These are phyloP conservation scores for Cylindrodendrum hubeiense DNA, from an alignment of 2,329 filamentous ascomycete species.

Conservation along the genomic window DNA sequence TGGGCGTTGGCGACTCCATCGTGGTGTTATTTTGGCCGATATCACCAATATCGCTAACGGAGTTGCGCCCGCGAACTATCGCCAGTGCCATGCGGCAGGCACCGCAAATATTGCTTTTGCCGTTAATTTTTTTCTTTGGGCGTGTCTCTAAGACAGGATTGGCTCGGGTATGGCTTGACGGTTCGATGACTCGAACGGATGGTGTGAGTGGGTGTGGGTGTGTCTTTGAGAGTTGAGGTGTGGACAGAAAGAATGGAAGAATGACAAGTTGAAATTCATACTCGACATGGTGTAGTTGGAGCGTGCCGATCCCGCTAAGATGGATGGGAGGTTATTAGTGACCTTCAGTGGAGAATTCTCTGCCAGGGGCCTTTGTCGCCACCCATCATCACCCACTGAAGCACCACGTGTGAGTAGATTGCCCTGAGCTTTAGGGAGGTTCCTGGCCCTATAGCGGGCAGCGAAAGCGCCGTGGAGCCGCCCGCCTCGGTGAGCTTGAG, in stretches of 20 bases:
- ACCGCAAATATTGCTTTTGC: conserved; percentile 9
- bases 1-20: conserved; percentile 1
- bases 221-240: conserved; percentile 14
- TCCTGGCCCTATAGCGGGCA: conserved; percentile 20
- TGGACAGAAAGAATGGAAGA: conserved; percentile 9
- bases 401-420: conserved; percentile 36
- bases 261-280: conserved; percentile 1
- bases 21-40: conserved; percentile 14
- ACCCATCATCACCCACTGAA: conserved; percentile 21
- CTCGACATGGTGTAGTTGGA: not conserved
- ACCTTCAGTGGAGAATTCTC: conserved; percentile 28
- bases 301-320: conserved; percentile 21
- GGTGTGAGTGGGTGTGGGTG: conserved; percentile 15
- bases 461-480: conserved; percentile 9
- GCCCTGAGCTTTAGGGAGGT: conserved; percentile 39
- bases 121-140: conserved; percentile 10
- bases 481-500: not conserved
- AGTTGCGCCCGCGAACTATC: conserved; percentile 21
- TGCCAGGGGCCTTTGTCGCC: conserved; percentile 23
- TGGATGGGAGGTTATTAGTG: conserved; percentile 24
- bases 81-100: not conserved
- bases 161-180: conserved; percentile 33
- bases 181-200: conserved; percentile 22
- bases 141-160: conserved; percentile 30
- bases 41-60: conserved; percentile 8